Base-by-base conservation (phyloP, 495 filamentous ascomycete genomes). In the Penicillium alfredii region DNA sequence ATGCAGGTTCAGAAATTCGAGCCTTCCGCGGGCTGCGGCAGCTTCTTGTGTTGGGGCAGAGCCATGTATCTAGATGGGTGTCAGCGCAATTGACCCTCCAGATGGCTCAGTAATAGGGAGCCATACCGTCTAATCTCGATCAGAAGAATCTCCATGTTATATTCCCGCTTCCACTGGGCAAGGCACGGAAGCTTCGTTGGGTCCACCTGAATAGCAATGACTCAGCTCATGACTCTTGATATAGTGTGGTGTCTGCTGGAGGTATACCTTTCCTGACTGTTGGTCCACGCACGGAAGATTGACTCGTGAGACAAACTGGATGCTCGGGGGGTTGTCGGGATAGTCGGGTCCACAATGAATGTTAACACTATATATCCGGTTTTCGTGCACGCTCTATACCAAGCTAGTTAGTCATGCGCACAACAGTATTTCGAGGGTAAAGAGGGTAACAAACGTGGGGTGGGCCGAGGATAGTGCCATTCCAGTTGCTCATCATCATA, bases 401-500 rank as follows among this genome's bases (percentile, higher is more conserved):
- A n/a, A 4, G 5, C 11, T n/a, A 25, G 23, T 25, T 25, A 9
- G 3, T 2, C 2, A 4, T 8, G 8, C 23, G 11, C 8, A 25
- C 8, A 25, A 25, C 11, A 25, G 23, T 19, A 14, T n/a, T 15
- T 18, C 26, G n/a, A 30, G 12, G 17, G 17, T 18, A 24, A 15
- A 15, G 40, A 10, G 37, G 16, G 24, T 42, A 21, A 71, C 82
- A 46, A 69, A 95, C 92, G 60, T 98, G 93, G 51, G 93, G 92
- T 49, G 92, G 92, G 0, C 92, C 92, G 31, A 96, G 79, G 47
- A 98, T 96, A 1, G 92, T 97, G 33, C 88, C 92, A 47, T 93
- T 94, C 92, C 92, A 98, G 75, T 95, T 87, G 42, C 86, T 86
- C 89, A 98, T 94, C 65, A 89, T 78, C 51, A 96, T 76, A 52